phyloP scores from a whole-genome alignment of 2,329 filamentous ascomycete genomes.

The Diplodia sapinea region DNA sequence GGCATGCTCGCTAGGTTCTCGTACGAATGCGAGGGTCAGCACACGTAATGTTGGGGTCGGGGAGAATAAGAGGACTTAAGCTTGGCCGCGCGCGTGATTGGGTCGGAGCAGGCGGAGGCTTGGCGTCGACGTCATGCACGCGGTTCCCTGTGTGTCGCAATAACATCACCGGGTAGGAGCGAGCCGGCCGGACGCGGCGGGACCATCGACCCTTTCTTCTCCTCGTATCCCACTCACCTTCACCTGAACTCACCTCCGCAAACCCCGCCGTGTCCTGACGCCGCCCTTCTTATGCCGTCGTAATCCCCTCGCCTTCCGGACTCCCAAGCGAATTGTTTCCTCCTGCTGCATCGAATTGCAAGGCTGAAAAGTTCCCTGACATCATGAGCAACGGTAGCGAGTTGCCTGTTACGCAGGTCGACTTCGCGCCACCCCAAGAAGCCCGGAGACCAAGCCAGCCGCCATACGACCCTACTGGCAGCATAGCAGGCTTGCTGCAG shows the following conservation, averaged over 20 bases:
- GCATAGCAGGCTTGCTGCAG: slow-evolving; percentile 20
- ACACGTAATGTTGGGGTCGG: slow-evolving; percentile 24
- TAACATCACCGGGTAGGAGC: slow-evolving; percentile 23
- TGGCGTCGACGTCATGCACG: slow-evolving; percentile 28
- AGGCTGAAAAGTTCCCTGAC: slow-evolving; percentile 7
- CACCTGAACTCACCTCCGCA: background rate
- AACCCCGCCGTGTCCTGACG: background rate
- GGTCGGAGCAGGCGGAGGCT: slow-evolving; percentile 18
- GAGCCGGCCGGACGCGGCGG: slow-evolving; percentile 9
- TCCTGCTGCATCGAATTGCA: background rate
- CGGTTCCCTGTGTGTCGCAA: slow-evolving; percentile 25
- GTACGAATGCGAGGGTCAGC: slow-evolving; percentile 20
- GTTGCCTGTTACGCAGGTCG: slow-evolving; percentile 26
- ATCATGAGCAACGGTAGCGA: slow-evolving; percentile 20
- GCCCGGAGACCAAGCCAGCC: slow-evolving; percentile 17
- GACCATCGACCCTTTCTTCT: slow-evolving; percentile 8
- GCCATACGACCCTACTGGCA: slow-evolving; percentile 25
- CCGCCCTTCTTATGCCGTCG: slow-evolving; percentile 21
- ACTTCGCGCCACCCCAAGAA: slow-evolving; percentile 16
- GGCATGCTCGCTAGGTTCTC: slow-evolving; percentile 19
- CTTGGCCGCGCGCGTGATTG: slow-evolving; percentile 24
- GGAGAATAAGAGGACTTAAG: background rate
- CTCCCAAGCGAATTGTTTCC: background rate
- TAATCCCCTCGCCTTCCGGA: background rate
- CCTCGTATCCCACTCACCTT: background rate